These are phyloP conservation scores for Kurtzmaniella quercitrusa DNA, from an alignment of 1,139 yeast species.

Conservation along the genomic window DNA sequence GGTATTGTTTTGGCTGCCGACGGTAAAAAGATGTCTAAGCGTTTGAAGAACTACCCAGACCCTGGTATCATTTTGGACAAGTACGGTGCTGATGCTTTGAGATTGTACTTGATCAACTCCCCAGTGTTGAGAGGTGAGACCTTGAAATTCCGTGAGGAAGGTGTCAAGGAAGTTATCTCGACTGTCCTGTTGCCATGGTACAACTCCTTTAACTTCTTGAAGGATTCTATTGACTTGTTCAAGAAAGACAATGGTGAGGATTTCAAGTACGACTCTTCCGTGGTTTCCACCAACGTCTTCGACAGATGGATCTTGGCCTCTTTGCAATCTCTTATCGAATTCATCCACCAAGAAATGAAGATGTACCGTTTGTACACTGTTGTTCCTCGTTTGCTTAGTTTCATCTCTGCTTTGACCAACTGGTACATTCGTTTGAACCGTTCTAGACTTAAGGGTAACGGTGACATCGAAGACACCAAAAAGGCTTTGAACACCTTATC, in stretches of 20 bases:
- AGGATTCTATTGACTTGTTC: constrained; percentile 84
- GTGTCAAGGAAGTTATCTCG: constrained; percentile 95
- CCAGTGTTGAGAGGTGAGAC: constrained; percentile 97
- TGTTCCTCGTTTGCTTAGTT: constrained; percentile 82
- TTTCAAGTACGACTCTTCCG: constrained; percentile 65
- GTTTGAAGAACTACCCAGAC: constrained; percentile 97
- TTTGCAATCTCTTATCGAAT: constrained; percentile 81
- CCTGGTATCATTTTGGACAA: constrained; percentile 75
- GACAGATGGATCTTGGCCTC: constrained; percentile 97
- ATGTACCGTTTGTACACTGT: constrained; percentile 92
- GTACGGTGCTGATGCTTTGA: constrained; percentile 97
- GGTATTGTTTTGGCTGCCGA: constrained; percentile 97
- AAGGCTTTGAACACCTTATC: constrained; percentile 86
- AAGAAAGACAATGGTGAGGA: constrained; percentile 71
- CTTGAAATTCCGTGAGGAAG: constrained; percentile 95
- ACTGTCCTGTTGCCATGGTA: constrained; percentile 97
- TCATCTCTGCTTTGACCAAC: constrained; percentile 93
- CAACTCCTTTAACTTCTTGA: constrained; percentile 94
- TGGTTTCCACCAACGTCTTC: constrained; percentile 82
- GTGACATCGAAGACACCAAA: constrained; percentile 77
- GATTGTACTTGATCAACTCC: constrained; percentile 92
- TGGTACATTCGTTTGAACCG: constrained; percentile 99
- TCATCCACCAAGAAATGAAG: constrained; percentile 84
- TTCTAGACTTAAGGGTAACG: constrained; percentile 94
- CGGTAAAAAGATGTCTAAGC: constrained; percentile 99